Evolutionary conservation across 352 stramenopile species (phyloP), one percentile per base, ranked within the genome.

Genomic region (Phytophthora pistaciae): DNA sequence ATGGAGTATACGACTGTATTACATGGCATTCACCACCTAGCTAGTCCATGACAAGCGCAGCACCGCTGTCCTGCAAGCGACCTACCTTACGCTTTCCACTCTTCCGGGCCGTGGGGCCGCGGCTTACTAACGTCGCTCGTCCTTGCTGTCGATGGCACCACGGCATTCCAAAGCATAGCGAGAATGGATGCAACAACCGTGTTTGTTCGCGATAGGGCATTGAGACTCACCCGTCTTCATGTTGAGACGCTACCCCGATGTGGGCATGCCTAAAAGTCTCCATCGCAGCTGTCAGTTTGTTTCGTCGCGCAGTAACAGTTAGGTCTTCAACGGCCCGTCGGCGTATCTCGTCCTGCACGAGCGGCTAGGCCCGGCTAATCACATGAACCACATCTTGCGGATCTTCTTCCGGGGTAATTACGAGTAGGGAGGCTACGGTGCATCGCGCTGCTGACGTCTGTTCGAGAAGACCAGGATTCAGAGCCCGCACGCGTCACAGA

Each of bases 181-280:
- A 0, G 54, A 2, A 25, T 73, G 65, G 0, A 73, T 46, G 53
- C 66, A 68, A 5, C 5, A 33, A 2, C 44, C 42, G 13, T 50
- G 48, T 31, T 68, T 68, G 42, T 21, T 48, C 18, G 9, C 33
- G 25, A n/a, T 62, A 2, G 5, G n/a, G 27, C 57, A 66, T 5
- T 25, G 65, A 9, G 57, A 72, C 0, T 2, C 27, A 54, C 18
- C 14, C 14, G 1, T 0, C 20, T 0, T 3, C n/a, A 63, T 33
- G 13, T 66, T 29, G 0, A 48, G 13, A 2, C 5, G 13, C 40
- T 13, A 48, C 11, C 40, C 40, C 18, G 40, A 48, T 14, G 16
- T 14, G 2, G 40, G 40, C 40, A 48, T 48, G 5, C 40, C 40
- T 5, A 0, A 18, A n/a, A n/a, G 14, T 48, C 40, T 48, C 40